These are phyloP conservation scores for Alternaria brassicae DNA, from an alignment of 2,329 filamentous ascomycete species.

Conservation along the genomic window DNA sequence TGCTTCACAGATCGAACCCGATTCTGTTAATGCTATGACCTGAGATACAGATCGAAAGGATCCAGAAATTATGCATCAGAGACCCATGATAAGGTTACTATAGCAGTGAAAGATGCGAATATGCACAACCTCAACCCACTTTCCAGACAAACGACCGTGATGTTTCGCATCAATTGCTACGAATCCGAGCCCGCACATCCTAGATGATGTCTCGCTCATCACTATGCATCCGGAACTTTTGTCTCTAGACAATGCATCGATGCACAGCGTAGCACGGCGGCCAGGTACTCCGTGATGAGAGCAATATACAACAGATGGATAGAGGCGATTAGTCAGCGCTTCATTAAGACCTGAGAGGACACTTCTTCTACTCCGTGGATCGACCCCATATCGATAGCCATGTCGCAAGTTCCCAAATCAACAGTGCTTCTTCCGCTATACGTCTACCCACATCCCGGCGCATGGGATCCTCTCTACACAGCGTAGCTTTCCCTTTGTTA, in stretches of 20 bases:
- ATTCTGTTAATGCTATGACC: no score
- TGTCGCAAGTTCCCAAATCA: constrained; percentile 22
- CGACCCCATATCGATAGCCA: background rate
- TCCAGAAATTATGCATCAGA: no score
- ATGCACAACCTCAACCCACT: background rate
- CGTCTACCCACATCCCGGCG: constrained; percentile 56
- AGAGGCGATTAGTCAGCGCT: constrained; percentile 10
- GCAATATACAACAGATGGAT: background rate
- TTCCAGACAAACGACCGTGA: background rate
- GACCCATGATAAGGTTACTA: background rate
- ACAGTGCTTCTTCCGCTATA: constrained; percentile 59
- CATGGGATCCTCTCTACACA: constrained; percentile 58
- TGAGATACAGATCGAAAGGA: no score
- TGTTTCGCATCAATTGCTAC: background rate
- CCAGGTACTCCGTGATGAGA: background rate
- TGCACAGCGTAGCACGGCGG: background rate
- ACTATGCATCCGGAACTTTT: background rate
- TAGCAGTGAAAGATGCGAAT: background rate
- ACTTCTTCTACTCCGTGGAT: background rate
- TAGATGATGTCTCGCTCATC: background rate
- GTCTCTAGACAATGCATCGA: background rate
- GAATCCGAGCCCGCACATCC: background rate
- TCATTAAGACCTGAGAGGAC: background rate
- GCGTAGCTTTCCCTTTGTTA: constrained; percentile 43
- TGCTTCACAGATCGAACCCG: no score